A percentile compares a stretch with the other conserved stretches of the same genome.
These are phyloP conservation scores for Fusarium sp. DNA, from an alignment of 2,329 filamentous ascomycete species.

Conservation along the genomic window DNA sequence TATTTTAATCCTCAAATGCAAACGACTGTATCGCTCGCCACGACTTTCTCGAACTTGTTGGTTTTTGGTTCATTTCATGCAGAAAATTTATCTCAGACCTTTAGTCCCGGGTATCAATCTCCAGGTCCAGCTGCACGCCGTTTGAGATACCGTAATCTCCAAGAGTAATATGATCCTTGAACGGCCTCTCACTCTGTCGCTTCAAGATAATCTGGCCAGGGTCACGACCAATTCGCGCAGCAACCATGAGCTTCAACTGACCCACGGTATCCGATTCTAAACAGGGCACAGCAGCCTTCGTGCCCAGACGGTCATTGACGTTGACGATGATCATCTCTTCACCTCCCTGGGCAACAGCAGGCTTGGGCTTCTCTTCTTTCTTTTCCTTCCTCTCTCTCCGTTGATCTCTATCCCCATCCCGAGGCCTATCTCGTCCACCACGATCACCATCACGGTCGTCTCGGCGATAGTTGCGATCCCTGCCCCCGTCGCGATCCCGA, in stretches of 20 bases:
- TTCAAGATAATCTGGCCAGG: conserved; percentile 93
- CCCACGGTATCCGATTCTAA: conserved; percentile 85
- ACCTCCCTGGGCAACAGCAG: conserved; percentile 48
- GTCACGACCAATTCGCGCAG: conserved; percentile 86
- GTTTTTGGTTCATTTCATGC: background rate
- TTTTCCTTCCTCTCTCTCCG: conserved; percentile 51
- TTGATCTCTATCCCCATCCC: conserved; percentile 33
- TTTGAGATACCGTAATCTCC: conserved; percentile 96
- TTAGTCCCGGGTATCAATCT: conserved; percentile 71
- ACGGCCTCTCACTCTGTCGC: conserved; percentile 90
- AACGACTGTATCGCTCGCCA: background rate
- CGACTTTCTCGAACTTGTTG: background rate
- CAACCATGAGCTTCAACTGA: conserved; percentile 91
- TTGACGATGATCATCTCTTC: conserved; percentile 95
- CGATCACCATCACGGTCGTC: conserved; percentile 40
- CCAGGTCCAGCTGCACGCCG: conserved; percentile 77
- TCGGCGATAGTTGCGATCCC: conserved; percentile 38
- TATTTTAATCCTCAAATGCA: background rate
- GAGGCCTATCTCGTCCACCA: conserved; percentile 27
- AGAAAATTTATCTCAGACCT: background rate
- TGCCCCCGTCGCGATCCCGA: conserved; percentile 34
- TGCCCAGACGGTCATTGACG: conserved; percentile 94
- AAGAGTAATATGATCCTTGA: conserved; percentile 88
- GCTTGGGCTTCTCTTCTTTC: conserved; percentile 53
- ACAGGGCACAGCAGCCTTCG: conserved; percentile 94